phyloP scores from a whole-genome alignment of 306 rosid genomes.

The Cajanus cajan region DNA sequence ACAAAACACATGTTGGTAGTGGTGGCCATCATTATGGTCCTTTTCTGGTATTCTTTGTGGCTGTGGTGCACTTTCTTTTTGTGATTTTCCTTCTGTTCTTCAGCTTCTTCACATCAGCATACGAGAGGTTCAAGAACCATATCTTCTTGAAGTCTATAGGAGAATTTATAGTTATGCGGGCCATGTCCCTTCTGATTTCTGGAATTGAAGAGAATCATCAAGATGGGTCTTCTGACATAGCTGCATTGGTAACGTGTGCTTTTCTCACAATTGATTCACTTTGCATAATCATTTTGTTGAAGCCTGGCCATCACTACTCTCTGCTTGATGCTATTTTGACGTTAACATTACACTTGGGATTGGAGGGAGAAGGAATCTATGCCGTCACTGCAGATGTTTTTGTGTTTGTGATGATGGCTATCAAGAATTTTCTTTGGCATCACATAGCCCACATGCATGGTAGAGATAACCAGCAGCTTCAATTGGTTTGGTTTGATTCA shows the following conservation, averaged over 20 bases:
- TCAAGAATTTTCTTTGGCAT: constrained; percentile 32
- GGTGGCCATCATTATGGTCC: not conserved
- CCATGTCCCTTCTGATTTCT: constrained; percentile 10
- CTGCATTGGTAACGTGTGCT: not conserved
- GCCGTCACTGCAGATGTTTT: not conserved
- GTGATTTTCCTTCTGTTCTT: constrained; percentile 21
- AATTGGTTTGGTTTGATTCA: not conserved
- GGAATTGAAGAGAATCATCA: constrained; percentile 19
- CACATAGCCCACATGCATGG: not conserved
- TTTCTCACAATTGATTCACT: constrained; percentile 20
- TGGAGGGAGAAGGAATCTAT: constrained; percentile 4
- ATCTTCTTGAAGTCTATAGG: constrained; percentile 18
- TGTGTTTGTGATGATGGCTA: not conserved
- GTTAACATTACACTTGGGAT: constrained; percentile 24
- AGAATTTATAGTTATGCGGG: constrained; percentile 16
- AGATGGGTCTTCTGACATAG: not conserved
- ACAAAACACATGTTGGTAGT: not conserved
- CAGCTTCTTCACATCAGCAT: not conserved
- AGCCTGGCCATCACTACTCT: constrained; percentile 35
- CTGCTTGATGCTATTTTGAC: constrained; percentile 24
- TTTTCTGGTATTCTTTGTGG: not conserved
- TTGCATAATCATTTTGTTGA: constrained; percentile 12
- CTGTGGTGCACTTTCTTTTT: not conserved
- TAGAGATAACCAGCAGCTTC: not conserved
- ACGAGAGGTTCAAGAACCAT: constrained; percentile 16